Conservation (phyloP, 179 eudicot genomes). For the Vitellaria paradoxa region DNA sequence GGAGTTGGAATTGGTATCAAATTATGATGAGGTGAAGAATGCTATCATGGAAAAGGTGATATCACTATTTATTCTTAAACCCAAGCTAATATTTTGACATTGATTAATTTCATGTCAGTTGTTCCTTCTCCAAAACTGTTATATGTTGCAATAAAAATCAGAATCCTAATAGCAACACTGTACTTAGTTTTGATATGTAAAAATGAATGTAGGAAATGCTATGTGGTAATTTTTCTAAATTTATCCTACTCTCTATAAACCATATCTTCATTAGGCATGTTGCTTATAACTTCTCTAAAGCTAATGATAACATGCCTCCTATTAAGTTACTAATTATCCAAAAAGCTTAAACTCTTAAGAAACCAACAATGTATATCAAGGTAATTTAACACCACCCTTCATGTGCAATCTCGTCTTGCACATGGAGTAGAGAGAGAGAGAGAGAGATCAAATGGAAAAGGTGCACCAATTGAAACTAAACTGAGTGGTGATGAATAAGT, state of each 20-base stretch:
- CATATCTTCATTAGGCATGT: not conserved
- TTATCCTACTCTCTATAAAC: not conserved
- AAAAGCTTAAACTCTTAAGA: too few species aligned
- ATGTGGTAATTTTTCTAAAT: not conserved
- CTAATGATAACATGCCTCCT: not conserved
- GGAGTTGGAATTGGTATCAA: constrained; percentile 70
- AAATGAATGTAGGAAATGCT: not conserved
- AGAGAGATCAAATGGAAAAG: too few species aligned
- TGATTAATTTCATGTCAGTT: constrained; percentile 11
- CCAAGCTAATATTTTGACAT: constrained; percentile 1
- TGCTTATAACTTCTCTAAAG: not conserved
- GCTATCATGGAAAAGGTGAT: constrained; percentile 80
- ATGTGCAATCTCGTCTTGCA: too few species aligned
- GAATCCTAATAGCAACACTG: not conserved
- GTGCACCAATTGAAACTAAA: too few species aligned
- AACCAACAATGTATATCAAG: too few species aligned
- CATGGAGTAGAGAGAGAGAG: too few species aligned
- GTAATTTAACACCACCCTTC: too few species aligned
- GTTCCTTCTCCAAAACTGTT: not conserved
- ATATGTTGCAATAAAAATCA: not conserved
- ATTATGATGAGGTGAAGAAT: constrained; percentile 88
- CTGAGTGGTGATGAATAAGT: too few species aligned
- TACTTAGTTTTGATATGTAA: not conserved
- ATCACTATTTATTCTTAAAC: constrained; percentile 15
- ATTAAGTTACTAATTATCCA: too few species aligned